Base-by-base conservation (phyloP, 2,329 filamentous ascomycete species). In the Hymenoscyphus fructigenus region DNA sequence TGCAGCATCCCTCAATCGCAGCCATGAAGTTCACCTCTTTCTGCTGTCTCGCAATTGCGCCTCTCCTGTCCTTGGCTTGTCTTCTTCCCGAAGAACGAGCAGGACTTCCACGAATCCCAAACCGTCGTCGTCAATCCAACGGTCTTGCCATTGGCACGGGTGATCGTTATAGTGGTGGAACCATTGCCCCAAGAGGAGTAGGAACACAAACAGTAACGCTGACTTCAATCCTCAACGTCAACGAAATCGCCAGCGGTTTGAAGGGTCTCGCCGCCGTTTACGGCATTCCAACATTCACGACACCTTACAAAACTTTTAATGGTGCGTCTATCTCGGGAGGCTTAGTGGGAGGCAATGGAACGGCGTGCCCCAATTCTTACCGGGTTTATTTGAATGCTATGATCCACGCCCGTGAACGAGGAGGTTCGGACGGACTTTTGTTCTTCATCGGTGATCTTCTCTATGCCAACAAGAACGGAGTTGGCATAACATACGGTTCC, bases 371-470 rank as follows among this genome's bases (percentile, higher is more conserved):
- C 60, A 74, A 76, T 44, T 74, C 75, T 5, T 82, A 83, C 69
- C 78, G 81, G 41, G 79, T 85, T 32, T 84, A 83, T 71, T 75
- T 88, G 64, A 82, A 82, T 65, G 81, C 80, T 53, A 83, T 78
- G 29, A 80, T 86, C 57, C 85, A 87, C 69, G 83, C 85, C 9
- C 82, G 85, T 28, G 85, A 88, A 75, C 81, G 85, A 10, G 85
- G 84, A 29, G 82, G 80, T 0, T 79, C 84, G 0, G 85, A 88
- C 70, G 79, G 83, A 65, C 76, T 87, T 15, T 74, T 87, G 55
- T 86, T 86, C 77, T 86, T 85, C 75, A 77, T 86, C 34, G 77
- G 83, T 0, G 85, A 88, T 70, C 77, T 88, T 3, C 78, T 88
- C 3, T 79, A 80, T 57, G 85, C 85, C 20, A 78, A 82, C 68